These are phyloP conservation scores for Brassica hybrid DNA, from an alignment of 441 rosid species.

Conservation along the genomic window DNA sequence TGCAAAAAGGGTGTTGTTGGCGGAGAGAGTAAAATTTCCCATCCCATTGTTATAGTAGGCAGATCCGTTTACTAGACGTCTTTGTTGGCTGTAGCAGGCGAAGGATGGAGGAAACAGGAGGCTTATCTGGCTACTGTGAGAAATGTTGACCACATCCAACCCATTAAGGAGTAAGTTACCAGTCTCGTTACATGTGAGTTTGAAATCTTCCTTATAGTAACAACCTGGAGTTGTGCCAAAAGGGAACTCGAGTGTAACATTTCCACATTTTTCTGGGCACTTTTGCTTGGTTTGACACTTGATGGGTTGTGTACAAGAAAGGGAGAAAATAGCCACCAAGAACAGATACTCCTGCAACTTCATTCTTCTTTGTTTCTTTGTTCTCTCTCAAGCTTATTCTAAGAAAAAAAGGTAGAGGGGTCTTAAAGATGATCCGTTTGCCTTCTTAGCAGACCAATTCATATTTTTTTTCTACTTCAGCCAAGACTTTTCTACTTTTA, in stretches of 20 bases:
- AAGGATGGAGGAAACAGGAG: background rate
- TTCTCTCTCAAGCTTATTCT: background rate
- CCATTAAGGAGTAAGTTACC: background rate
- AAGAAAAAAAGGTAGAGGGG: background rate
- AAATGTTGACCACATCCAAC: background rate
- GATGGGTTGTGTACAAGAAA: background rate
- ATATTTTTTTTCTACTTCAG: background rate
- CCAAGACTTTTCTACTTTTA: constrained; percentile 2
- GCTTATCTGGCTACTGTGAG: background rate
- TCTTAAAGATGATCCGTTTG: background rate
- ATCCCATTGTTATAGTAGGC: background rate
- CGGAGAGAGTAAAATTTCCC: background rate
- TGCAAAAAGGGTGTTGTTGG: background rate
- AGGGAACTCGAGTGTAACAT: background rate
- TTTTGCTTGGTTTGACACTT: background rate
- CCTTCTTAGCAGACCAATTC: background rate
- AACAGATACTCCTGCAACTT: constrained; percentile 9
- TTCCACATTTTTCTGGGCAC: background rate
- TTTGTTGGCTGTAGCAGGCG: background rate
- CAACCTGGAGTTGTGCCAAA: background rate
- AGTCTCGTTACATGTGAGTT: background rate
- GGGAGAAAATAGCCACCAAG: background rate
- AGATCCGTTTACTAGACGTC: background rate
- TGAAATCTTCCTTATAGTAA: background rate
- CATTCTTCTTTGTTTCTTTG: background rate